Percentiles rank a stretch among this genome's conserved stretches.
These are phyloP conservation scores for Podospora pseudocomata DNA, from an alignment of 495 filamentous ascomycete species.

Conservation along the genomic window DNA sequence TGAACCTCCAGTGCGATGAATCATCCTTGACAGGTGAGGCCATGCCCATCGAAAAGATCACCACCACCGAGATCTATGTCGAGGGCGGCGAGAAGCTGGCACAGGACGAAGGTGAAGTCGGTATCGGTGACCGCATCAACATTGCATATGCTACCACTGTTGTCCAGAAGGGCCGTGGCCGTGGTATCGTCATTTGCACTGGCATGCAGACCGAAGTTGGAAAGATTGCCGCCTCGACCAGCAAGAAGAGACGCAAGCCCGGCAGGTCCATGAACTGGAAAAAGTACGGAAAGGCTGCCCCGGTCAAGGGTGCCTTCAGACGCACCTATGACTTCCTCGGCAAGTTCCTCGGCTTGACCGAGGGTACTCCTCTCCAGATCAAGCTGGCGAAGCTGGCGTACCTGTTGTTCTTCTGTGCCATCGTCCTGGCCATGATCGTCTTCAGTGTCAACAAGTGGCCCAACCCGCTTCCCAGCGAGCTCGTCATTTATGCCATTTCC, in stretches of 20 bases:
- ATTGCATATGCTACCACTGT: constrained; percentile 67
- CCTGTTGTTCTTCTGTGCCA: constrained; percentile 67
- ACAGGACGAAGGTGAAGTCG: constrained; percentile 47
- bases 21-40: constrained; percentile 66
- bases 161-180: constrained; percentile 64
- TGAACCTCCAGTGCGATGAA: constrained; percentile 58
- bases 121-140: constrained; percentile 63
- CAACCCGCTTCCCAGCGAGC: constrained; percentile 55
- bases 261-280: constrained; percentile 60
- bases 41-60: constrained; percentile 39
- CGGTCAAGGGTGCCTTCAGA: constrained; percentile 53
- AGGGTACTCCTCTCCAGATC: constrained; percentile 76
- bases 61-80: constrained; percentile 31
- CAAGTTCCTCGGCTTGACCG: constrained; percentile 69
- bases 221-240: constrained; percentile 69
- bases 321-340: constrained; percentile 62
- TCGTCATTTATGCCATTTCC: constrained; percentile 78
- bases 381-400: constrained; percentile 77
- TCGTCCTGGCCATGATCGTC: constrained; percentile 73
- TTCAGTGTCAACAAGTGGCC: constrained; percentile 69
- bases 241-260: constrained; percentile 57
- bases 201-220: constrained; percentile 83
- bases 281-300: constrained; percentile 57
- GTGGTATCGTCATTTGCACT: constrained; percentile 63
- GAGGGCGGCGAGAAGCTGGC: constrained; percentile 31